A percentile compares a stretch with the other conserved stretches of the same genome.
phyloP scores from a whole-genome alignment of 306 rosid genomes.

The Quercus wislizeni region DNA sequence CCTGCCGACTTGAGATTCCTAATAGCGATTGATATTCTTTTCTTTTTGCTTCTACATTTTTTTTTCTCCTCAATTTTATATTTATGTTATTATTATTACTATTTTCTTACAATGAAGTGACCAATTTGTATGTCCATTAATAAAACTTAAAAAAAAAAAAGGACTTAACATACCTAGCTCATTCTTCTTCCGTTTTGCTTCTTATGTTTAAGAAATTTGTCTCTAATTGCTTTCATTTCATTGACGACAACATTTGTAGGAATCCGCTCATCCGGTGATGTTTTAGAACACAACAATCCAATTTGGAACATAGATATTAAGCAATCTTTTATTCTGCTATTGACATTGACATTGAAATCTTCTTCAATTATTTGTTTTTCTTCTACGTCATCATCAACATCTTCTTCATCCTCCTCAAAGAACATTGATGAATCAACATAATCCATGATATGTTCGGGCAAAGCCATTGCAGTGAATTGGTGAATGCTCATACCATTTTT shows the following conservation, averaged over 20 bases:
- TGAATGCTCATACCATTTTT: conserved; percentile 30
- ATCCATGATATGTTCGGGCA: conserved; percentile 7
- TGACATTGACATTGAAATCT: not conserved
- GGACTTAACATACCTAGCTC: not conserved
- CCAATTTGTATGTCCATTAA: not conserved
- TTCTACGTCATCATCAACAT: conserved; percentile 14
- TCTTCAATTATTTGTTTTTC: conserved; percentile 16
- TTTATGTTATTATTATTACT: not conserved
- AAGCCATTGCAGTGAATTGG: conserved; percentile 15
- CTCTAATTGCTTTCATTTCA: conserved; percentile 28
- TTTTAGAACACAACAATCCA: conserved; percentile 49
- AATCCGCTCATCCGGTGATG: conserved; percentile 26
- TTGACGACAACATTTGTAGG: conserved; percentile 24
- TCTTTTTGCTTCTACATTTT: too few relatives aligned
- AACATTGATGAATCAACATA: not conserved
- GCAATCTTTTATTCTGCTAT: conserved; percentile 27
- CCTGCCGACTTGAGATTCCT: too few relatives aligned
- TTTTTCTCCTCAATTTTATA: too few relatives aligned
- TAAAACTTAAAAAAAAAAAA: not conserved
- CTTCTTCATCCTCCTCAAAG: conserved; percentile 7
- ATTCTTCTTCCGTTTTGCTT: not conserved
- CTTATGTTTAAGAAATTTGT: not conserved
- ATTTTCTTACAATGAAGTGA: not conserved
- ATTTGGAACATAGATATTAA: conserved; percentile 34
- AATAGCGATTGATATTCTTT: not conserved